Evolutionary conservation across 768 basidiomycete species (phyloP), one percentile per base, ranked within the genome.

Genomic region (Kwoniella dejecticola): DNA sequence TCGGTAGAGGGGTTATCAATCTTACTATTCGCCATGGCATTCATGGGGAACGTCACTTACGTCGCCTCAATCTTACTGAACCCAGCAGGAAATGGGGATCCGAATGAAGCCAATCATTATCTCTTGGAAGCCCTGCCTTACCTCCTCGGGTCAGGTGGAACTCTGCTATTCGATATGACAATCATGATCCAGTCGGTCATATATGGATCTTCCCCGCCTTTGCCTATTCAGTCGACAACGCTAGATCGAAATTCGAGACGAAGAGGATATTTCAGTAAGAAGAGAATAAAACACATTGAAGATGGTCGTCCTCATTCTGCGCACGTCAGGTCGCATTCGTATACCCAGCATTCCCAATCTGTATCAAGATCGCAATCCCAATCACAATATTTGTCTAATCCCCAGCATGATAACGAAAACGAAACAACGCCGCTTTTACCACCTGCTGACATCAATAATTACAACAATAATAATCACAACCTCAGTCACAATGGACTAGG

Each of bases 1-100:
- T 95, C 92, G 46, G 90, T 94, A 17, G 91, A 94, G 85, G 96
- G 96, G 10, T 84, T 99, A 29, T 95, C 94, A 15, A 89, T 98
- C 80, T 88, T 88, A 73, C 83, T 99, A 21, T 99, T 99, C 78
- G 76, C 94, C 31, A 91, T 89, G 75, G 96, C 96, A 6, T 98
- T 98, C 78, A 80, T 89, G 26, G 96, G 96, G 58, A 99, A 99
- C 78, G 79, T 85, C 10, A 92, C 95, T 75, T 98, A 99, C 78
- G 95, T 95, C 47, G 79, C 87, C 19, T 95, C 92, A 2, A 89
- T 97, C 69, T 75, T 96, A n/a, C 83, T 86, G 7, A 90, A 90
- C 40, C 88, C 91, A 5, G 55, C 74, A 17, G 76, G 72, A 26
- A 52, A 48, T 13, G 61, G 62, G 11, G 62, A 73, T 55, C 84